These are phyloP conservation scores for Skeletonema marinoi DNA, from an alignment of 108 stramenopile genomes.

Conservation along the genomic window DNA sequence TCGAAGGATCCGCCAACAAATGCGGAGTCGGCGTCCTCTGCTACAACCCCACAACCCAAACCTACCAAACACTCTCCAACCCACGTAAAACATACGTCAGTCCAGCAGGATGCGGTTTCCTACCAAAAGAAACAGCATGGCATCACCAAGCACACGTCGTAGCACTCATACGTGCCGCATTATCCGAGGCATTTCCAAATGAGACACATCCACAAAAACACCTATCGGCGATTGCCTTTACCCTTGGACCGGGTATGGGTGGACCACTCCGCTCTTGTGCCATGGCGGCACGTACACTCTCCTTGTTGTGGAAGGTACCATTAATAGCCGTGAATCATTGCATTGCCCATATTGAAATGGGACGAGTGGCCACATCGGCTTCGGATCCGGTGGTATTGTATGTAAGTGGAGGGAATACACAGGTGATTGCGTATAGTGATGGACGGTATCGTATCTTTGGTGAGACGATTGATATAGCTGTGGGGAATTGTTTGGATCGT, in stretches of 20 bases:
- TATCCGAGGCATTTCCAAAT: slow-evolving; percentile 83
- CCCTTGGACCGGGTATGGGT: slow-evolving; percentile 99
- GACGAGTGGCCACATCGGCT: slow-evolving; percentile 87
- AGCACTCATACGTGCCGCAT: slow-evolving; percentile 86
- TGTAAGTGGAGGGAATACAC: slow-evolving; percentile 98
- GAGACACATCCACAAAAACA: slow-evolving; percentile 46
- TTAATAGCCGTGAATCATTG: slow-evolving; percentile 98
- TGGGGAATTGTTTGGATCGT: slow-evolving; percentile 99
- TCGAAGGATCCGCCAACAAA: slow-evolving; percentile 99
- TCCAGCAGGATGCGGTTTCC: slow-evolving; percentile 95
- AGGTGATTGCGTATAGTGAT: slow-evolving; percentile 94
- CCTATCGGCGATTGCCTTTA: slow-evolving; percentile 83
- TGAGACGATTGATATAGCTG: slow-evolving; percentile 99
- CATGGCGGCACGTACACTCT: slow-evolving; percentile 83
- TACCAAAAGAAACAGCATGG: slow-evolving; percentile 96
- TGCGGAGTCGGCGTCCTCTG: slow-evolving; percentile 93
- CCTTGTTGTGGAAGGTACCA: slow-evolving; percentile 90
- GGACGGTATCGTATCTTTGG: slow-evolving; percentile 97
- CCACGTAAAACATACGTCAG: slow-evolving; percentile 96
- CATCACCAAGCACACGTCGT: slow-evolving; percentile 97
- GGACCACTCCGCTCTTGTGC: slow-evolving; percentile 94
- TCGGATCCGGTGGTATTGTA: slow-evolving; percentile 96
- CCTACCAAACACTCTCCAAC: slow-evolving; percentile 94
- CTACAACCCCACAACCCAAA: slow-evolving; percentile 65
- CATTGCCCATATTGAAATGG: slow-evolving; percentile 99